phyloP scores from a whole-genome alignment of 2,329 filamentous ascomycete species.

The Calonectria pauciramosa region DNA sequence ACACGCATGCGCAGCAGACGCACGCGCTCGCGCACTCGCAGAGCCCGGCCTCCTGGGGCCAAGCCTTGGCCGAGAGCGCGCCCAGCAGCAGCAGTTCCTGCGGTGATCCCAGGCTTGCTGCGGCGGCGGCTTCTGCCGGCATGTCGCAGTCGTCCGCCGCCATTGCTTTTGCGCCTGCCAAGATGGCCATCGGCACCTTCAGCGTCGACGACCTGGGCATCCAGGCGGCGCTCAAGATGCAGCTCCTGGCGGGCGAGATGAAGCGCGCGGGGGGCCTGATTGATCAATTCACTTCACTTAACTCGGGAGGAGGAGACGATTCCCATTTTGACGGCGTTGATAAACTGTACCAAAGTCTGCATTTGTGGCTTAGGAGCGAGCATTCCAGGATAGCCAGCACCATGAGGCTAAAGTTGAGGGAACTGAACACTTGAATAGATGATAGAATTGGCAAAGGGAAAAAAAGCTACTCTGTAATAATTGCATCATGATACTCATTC shows the following conservation, averaged over 20 bases:
- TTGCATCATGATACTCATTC: background rate
- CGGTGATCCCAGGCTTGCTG: background rate
- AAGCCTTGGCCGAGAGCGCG: background rate
- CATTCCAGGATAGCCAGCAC: slow-evolving; percentile 5
- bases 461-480: background rate
- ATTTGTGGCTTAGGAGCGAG: slow-evolving; percentile 5
- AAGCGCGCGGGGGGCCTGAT: background rate
- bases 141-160: background rate
- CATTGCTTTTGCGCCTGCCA: background rate
- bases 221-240: slow-evolving; percentile 12
- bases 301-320: background rate
- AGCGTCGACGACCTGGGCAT: slow-evolving; percentile 20
- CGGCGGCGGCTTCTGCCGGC: background rate
- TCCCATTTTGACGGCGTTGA: slow-evolving; percentile 8
- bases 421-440: slow-evolving; percentile 17
- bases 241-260: slow-evolving; percentile 17
- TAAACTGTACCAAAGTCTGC: slow-evolving; percentile 19
- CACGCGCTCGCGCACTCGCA: background rate
- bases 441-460: background rate
- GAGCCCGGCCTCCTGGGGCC: background rate
- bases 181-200: slow-evolving; percentile 15
- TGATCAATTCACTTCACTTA: slow-evolving; percentile 13
- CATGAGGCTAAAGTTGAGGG: slow-evolving; percentile 6
- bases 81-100: background rate
- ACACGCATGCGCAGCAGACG: background rate